Percentiles rank a stretch among this genome's conserved stretches.
Evolutionary conservation across 352 stramenopile species (phyloP).

Genomic region (Pythium folliculosum): DNA sequence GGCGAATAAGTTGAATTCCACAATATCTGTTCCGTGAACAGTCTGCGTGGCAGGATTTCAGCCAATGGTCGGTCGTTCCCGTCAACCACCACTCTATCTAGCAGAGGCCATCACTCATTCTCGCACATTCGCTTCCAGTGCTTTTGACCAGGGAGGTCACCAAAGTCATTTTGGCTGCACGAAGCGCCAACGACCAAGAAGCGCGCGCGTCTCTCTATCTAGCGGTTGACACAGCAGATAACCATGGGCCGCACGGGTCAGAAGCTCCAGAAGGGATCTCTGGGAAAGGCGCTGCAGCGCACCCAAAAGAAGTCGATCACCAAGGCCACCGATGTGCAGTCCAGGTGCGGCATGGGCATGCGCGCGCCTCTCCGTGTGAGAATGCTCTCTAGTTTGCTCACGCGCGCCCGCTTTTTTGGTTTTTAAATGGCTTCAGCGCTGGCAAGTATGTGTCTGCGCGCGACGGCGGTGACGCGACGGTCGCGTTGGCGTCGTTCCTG

Average conservation of each 20-base stretch:
- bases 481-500: constrained; percentile 82
- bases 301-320: constrained; percentile 80
- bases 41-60: neutral
- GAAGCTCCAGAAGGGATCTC: constrained; percentile 71
- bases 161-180: constrained; percentile 5
- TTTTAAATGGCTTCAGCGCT: constrained; percentile 36
- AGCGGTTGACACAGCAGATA: neutral
- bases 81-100: constrained; percentile 1
- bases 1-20: too few species aligned
- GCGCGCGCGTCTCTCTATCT: too few species aligned
- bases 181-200: neutral
- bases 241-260: constrained; percentile 72
- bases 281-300: constrained; percentile 75
- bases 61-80: neutral
- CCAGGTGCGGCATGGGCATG: constrained; percentile 39
- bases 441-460: constrained; percentile 83
- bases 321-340: constrained; percentile 71
- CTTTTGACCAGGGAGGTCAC: constrained; percentile 25
- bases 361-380: too few species aligned
- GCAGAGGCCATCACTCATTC: constrained; percentile 23
- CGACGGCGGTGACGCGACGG: constrained; percentile 79
- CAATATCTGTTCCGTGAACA: constrained; percentile 13
- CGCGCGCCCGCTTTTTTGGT: too few species aligned
- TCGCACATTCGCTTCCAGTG: constrained; percentile 34
- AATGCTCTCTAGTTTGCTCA: too few species aligned